Conservation (phyloP, 495 filamentous ascomycete species). For the Penicilliopsis zonata region DNA sequence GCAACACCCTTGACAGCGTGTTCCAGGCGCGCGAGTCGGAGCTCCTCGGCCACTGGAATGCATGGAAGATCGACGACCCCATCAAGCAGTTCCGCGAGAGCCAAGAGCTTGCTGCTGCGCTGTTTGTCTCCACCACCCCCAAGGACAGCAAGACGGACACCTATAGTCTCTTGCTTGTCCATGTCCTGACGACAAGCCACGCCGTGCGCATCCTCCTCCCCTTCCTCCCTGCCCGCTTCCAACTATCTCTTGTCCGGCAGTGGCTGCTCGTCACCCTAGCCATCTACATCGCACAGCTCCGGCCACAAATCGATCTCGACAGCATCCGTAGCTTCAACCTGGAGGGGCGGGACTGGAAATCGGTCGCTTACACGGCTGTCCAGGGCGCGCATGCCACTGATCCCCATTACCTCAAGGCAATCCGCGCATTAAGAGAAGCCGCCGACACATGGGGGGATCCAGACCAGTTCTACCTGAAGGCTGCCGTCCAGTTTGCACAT, state of each 20-base stretch:
- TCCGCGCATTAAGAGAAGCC: constrained; percentile 62
- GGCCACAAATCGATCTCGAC: constrained; percentile 58
- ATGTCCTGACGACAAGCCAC: constrained; percentile 73
- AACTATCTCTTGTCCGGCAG: constrained; percentile 59
- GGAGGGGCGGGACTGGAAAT: constrained; percentile 59
- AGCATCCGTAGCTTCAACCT: constrained; percentile 47
- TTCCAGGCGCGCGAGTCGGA: constrained; percentile 57
- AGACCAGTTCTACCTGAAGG: constrained; percentile 61
- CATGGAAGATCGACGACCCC: constrained; percentile 58
- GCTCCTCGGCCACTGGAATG: constrained; percentile 78
- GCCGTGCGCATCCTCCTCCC: constrained; percentile 80
- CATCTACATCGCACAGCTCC: constrained; percentile 62
- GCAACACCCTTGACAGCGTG: constrained; percentile 51
- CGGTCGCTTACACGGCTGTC: constrained; percentile 56
- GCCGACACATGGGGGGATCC: constrained; percentile 77
- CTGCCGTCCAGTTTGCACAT: constrained; percentile 66
- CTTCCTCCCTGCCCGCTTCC: constrained; percentile 57
- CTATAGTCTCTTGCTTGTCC: constrained; percentile 80
- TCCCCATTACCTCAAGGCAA: constrained; percentile 72
- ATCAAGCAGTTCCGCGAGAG: constrained; percentile 62
- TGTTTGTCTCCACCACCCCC: constrained; percentile 53
- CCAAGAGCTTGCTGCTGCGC: constrained; percentile 59
- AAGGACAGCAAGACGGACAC: constrained; percentile 9
- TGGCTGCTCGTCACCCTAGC: constrained; percentile 81
- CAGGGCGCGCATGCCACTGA: constrained; percentile 53